These are phyloP conservation scores for Hansenula anomala DNA, from an alignment of 1,139 yeast genomes.

Conservation along the genomic window DNA sequence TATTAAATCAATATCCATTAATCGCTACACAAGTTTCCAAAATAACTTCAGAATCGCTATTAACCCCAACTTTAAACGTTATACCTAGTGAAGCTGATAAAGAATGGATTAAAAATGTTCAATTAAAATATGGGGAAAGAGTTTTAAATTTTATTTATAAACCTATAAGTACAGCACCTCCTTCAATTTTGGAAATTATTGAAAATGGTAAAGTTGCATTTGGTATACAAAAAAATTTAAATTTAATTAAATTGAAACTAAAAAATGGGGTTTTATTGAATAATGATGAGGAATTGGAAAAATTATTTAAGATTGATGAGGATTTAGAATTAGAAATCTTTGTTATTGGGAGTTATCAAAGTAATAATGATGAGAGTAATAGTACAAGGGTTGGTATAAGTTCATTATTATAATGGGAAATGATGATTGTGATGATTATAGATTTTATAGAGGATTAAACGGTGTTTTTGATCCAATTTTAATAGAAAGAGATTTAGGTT, in stretches of 20 bases:
- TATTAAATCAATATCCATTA: conserved; percentile 64
- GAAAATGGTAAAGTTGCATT: conserved; percentile 72
- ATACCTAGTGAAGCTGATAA: conserved; percentile 20
- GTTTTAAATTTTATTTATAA: conserved; percentile 55
- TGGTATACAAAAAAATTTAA: conserved; percentile 32
- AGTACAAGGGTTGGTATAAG: neutral
- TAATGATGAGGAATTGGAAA: conserved; percentile 13
- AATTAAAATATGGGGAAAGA: conserved; percentile 37
- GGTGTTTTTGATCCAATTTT: neutral
- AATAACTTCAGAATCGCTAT: conserved; percentile 20
- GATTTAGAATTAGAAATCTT: conserved; percentile 18
- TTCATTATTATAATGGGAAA: neutral
- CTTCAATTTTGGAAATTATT: conserved; percentile 58
- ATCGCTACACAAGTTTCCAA: conserved; percentile 37
- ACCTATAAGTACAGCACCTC: conserved; percentile 59
- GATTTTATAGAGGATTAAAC: neutral
- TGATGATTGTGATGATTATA: neutral
- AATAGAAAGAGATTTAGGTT: neutral
- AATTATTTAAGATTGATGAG: conserved; percentile 10
- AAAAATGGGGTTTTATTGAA: neutral
- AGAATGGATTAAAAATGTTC: conserved; percentile 31
- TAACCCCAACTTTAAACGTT: conserved; percentile 19
- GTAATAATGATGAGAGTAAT: too few relatives aligned
- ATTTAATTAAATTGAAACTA: neutral
- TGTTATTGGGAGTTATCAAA: conserved; percentile 6